Base-by-base conservation (phyloP, 2,329 filamentous ascomycete genomes). In the Colletotrichum sp. region DNA sequence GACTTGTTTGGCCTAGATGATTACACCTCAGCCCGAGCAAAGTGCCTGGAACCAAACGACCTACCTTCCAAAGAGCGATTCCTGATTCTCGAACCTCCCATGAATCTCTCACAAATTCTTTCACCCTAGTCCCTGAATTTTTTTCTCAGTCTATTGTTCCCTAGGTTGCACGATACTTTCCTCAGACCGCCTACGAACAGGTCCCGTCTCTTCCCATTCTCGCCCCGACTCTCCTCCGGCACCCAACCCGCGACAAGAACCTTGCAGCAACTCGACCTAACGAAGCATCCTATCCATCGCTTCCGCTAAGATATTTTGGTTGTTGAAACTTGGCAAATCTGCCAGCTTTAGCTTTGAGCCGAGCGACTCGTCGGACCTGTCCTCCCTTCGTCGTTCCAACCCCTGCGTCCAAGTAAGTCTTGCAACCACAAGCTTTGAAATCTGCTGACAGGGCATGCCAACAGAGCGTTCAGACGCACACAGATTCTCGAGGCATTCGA, bases 91-190 rank as follows among this genome's bases (percentile, higher is more conserved):
- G 9, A 21, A 49, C 4, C 44, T 49, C 10, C 9, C 9, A 21
- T 12, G 18, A 1, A 49, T 49, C 18, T 49, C 6, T 21, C 18
- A 21, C 5, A n/a, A 49, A 21, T 12, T 49, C 39, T n/a, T 18
- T 21, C 44, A 49, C 44, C 44, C n/a, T 49, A 18, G n/a, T 21
- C 18, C 4, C n/a, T 21, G 44, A 49, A n/a, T 49, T 49, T 49
- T 2, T 49, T 3, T 49, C n/a, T 49, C 18, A 1, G 3, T 4
- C 30, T 15, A 15, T 34, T 34, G 32, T 34, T 34, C 12, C 32
- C 13, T 34, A 4, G 1, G 1, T 32, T 32, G 32, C 32, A 1
- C 3, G 0, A 15, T 15, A 7, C 13, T 15, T 15, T 34, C 6
- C 32, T 34, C 34, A 39, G 34, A 39, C 36, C 36, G 16, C 36